These are phyloP conservation scores for Thraustochytrium sp. DNA, from an alignment of 352 stramenopile genomes.

Conservation along the genomic window DNA sequence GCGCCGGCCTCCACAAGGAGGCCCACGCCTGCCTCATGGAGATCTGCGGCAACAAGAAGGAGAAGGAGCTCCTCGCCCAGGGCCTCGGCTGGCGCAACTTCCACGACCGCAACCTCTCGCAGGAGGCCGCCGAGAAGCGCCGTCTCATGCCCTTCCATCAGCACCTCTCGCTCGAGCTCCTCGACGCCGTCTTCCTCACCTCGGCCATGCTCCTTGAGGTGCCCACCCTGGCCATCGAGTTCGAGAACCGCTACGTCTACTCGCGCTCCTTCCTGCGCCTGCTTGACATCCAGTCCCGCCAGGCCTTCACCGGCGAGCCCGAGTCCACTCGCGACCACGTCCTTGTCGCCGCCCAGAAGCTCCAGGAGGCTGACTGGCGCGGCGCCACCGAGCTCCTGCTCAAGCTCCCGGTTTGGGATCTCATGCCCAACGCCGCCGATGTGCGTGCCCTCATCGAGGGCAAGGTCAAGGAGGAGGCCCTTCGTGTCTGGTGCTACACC, in stretches of 20 bases:
- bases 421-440: constrained; percentile 81
- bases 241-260: background rate
- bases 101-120: constrained; percentile 87
- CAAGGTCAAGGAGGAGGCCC: constrained; percentile 90
- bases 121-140: constrained; percentile 93
- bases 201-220: constrained; percentile 97
- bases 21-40: constrained; percentile 94
- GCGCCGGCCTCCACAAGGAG: constrained; percentile 86
- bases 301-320: constrained; percentile 93
- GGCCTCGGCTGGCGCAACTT: constrained; percentile 56
- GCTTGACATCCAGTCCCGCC: constrained; percentile 74
- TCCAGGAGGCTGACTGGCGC: constrained; percentile 92
- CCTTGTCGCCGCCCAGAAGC: constrained; percentile 84
- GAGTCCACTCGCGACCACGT: constrained; percentile 96
- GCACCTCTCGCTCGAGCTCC: constrained; percentile 97
- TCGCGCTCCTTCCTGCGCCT: constrained; percentile 48
- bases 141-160: constrained; percentile 96
- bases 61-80: constrained; percentile 91
- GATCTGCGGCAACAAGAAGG: constrained; percentile 81
- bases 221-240: constrained; percentile 82
- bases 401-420: constrained; percentile 86
- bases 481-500: constrained; percentile 92
- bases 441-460: constrained; percentile 70
- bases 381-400: constrained; percentile 50
- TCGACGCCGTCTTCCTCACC: constrained; percentile 95